Evolutionary conservation across 1,284 basidiomycete genomes (phyloP).

Genomic region (Puccinia coronata): DNA sequence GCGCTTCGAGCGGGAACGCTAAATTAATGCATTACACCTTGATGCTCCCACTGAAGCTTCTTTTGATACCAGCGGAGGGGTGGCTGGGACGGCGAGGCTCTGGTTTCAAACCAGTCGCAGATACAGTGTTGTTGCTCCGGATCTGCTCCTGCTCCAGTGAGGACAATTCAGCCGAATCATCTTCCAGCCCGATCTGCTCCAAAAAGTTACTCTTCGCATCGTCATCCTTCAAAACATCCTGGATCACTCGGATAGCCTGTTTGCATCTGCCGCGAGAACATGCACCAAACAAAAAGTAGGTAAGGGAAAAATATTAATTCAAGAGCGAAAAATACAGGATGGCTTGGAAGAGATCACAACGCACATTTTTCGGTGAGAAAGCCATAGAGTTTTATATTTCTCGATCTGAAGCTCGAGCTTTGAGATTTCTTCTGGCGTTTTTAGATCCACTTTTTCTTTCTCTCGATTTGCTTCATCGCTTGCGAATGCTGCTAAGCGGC

Average conservation of each 20-base stretch:
- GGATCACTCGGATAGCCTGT: conserved; percentile 16
- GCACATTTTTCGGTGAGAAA: conserved; percentile 19
- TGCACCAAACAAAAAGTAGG: not conserved
- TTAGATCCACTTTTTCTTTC: not conserved
- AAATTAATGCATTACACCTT: conserved; percentile 21
- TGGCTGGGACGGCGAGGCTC: not conserved
- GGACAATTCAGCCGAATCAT: conserved; percentile 24
- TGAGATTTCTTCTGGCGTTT: conserved; percentile 19
- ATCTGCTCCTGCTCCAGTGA: conserved; percentile 18
- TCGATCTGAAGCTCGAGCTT: conserved; percentile 20
- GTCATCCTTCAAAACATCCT: conserved; percentile 15
- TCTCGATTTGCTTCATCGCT: conserved; percentile 2
- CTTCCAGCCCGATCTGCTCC: conserved; percentile 34
- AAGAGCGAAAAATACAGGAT: not conserved
- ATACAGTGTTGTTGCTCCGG: not conserved
- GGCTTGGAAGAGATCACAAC: not conserved
- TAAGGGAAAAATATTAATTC: not conserved
- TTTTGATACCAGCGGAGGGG: conserved; percentile 9
- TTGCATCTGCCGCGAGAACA: conserved; percentile 32
- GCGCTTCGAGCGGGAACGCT: not conserved
- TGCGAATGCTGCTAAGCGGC: conserved; percentile 12
- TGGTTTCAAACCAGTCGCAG: not conserved
- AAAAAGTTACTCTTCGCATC: conserved; percentile 13
- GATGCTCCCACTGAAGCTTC: conserved; percentile 16
- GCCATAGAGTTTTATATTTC: conserved; percentile 35